Evolutionary conservation across 2,329 filamentous ascomycete genomes (phyloP), one percentile per base, ranked within the genome.

Genomic region (Pseudohalonectria lignicola): DNA sequence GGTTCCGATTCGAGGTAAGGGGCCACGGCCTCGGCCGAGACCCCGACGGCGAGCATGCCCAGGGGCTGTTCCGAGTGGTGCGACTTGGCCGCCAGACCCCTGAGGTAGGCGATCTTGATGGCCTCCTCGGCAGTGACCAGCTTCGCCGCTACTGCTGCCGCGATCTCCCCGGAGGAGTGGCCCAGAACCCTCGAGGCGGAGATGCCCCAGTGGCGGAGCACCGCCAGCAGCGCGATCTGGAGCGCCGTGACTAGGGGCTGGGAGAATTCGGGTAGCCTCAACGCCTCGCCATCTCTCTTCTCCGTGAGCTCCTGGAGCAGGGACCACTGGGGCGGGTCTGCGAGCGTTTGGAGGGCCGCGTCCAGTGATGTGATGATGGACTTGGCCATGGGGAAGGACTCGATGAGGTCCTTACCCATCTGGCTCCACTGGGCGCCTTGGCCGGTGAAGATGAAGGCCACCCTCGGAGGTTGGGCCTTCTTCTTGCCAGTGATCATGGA

Each of bases 1-100:
- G 17, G 17, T 8, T 8, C 7, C 17, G 3, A 10, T 4, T 31
- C 19, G 16, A n/a, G 5, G 4, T 16, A 8, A 9, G 9, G 20
- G 8, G n/a, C n/a, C 19, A 32, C 4, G 30, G 3, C 19, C 5
- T 5, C 4, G 4, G 29, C 36, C 8, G n/a, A 32, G 2, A 57
- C 55, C 1, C 62, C 58, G 0, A 57, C 63, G 39, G 67, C 59
- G 62, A 69, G 67, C 28, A 50, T 53, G 1, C 62, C 63, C 8
- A 52, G 51, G n/a, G 23, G 18, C 21, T n/a, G n/a, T n/a, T 26
- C 23, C 23, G 23, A 12, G 23, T 26, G 23, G 8, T 26, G 7
- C 23, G 8, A 8, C 23, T 26, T 26, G 23, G 12, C 8, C 23
- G 12, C 23, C 15, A 37, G 19, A 13, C 40, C 50, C 26, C 41